phyloP scores from a whole-genome alignment of 1,139 yeast species.

The Trichomonascaceae sp. region DNA sequence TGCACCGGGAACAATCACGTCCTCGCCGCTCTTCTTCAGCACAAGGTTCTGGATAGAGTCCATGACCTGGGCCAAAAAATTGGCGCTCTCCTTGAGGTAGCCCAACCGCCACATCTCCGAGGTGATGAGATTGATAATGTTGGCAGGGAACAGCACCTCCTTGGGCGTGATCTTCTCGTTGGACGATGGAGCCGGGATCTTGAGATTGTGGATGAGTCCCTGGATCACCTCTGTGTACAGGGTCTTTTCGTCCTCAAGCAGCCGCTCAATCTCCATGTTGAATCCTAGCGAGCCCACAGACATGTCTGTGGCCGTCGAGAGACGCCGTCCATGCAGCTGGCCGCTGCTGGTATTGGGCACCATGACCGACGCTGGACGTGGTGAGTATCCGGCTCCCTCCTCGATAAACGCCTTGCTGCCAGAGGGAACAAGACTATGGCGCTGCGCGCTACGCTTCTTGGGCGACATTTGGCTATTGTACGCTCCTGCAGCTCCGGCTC shows the following conservation, averaged over 20 bases:
- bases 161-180: constrained; percentile 72
- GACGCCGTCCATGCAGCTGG: constrained; percentile 14
- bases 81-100: constrained; percentile 82
- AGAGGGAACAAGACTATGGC: constrained; percentile 15
- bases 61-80: constrained; percentile 79
- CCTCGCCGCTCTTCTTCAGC: constrained; percentile 51
- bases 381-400: constrained; percentile 19
- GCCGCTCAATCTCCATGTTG: constrained; percentile 28
- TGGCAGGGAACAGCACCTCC: constrained; percentile 92
- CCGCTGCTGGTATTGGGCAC: constrained; percentile 10
- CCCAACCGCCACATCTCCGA: constrained; percentile 99
- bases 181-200: constrained; percentile 75
- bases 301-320: constrained; percentile 16
- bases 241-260: constrained; percentile 64
- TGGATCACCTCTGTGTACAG: constrained; percentile 78
- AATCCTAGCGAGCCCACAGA: constrained; percentile 19
- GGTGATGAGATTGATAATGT: constrained; percentile 80
- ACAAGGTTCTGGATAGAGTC: constrained; percentile 64
- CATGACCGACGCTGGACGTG: constrained; percentile 26
- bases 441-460: constrained; percentile 21
- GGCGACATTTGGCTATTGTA: constrained; percentile 12
- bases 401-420: constrained; percentile 9
- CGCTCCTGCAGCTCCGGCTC: constrained; percentile 1
- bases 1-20: constrained; percentile 84
- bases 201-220: constrained; percentile 78